Evolutionary conservation across 2,329 filamentous ascomycete species (phyloP).

Genomic region (Aspergillus aculeatus): DNA sequence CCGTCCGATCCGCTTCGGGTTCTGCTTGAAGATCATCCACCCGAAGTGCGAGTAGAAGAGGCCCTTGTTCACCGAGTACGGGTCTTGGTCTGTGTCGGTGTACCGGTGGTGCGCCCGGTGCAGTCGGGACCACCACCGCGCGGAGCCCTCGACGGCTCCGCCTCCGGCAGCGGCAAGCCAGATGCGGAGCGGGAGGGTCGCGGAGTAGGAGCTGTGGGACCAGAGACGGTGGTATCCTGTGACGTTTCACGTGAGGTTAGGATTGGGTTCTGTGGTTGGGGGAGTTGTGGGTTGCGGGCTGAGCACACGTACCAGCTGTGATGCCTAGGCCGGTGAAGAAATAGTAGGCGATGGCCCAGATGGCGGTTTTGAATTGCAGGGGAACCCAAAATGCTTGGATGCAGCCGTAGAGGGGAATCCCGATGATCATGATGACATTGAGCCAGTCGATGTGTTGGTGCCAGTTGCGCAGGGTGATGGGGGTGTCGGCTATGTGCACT

Average conservation of each 20-base stretch:
- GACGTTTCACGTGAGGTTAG: conserved; percentile 25
- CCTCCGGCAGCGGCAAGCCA: conserved; percentile 12
- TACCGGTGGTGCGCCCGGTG: conserved; percentile 22
- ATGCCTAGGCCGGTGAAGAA: conserved; percentile 10
- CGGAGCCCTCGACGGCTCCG: conserved; percentile 14
- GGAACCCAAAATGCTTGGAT: conserved; percentile 6
- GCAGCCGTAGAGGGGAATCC: conserved; percentile 4
- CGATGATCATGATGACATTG: conserved; percentile 4
- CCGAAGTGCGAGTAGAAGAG: conserved; percentile 17
- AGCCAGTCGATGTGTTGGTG: conserved; percentile 14
- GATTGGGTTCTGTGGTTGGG: background rate
- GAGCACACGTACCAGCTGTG: conserved; percentile 7
- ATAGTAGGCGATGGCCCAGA: conserved; percentile 8
- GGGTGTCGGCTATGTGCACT: conserved; percentile 7
- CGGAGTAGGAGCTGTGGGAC: conserved; percentile 17
- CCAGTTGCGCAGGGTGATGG: conserved; percentile 10
- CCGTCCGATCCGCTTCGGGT: conserved; percentile 11
- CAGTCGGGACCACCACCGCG: conserved; percentile 14
- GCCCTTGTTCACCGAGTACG: conserved; percentile 15
- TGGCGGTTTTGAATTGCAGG: conserved; percentile 7
- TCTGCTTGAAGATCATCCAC: conserved; percentile 19
- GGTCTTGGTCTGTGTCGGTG: conserved; percentile 18
- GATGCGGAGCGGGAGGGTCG: conserved; percentile 9
- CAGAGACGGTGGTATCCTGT: conserved; percentile 62
- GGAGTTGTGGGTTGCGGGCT: background rate